These are phyloP conservation scores for Candida sanyaensis DNA, from an alignment of 1,139 yeast species.

Conservation along the genomic window DNA sequence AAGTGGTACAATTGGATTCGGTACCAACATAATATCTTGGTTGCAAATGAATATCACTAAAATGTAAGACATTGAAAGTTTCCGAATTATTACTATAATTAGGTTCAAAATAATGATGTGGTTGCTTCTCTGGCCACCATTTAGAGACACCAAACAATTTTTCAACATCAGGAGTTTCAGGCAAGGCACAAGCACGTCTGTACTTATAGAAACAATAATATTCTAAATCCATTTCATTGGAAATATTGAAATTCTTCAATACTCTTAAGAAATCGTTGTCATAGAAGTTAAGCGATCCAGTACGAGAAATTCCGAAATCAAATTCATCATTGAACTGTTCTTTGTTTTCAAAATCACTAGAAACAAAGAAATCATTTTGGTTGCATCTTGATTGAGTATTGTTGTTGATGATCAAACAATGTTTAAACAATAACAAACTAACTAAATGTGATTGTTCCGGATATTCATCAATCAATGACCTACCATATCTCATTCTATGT, in stretches of 20 bases:
- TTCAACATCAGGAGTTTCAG: slow-evolving; percentile 30
- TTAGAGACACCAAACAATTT: slow-evolving; percentile 24
- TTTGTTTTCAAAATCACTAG: slow-evolving; percentile 29
- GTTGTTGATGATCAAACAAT: slow-evolving; percentile 34
- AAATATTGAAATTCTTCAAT: slow-evolving; percentile 34
- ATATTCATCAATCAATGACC: slow-evolving; percentile 24
- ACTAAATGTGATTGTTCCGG: slow-evolving; percentile 41
- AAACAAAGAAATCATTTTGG: slow-evolving; percentile 38
- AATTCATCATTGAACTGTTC: slow-evolving; percentile 18
- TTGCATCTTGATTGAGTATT: slow-evolving; percentile 34
- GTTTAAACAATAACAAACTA: slow-evolving; percentile 36
- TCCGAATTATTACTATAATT: slow-evolving; percentile 21
- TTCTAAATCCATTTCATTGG: slow-evolving; percentile 37
- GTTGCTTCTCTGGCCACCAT: slow-evolving; percentile 36
- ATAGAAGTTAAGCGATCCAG: slow-evolving; percentile 30
- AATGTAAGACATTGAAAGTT: slow-evolving; percentile 59
- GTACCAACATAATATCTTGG: slow-evolving; percentile 56
- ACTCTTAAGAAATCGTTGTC: slow-evolving; percentile 44
- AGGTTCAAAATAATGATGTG: slow-evolving; percentile 26
- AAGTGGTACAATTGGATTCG: slow-evolving; percentile 59
- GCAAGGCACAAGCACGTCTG: slow-evolving; percentile 28
- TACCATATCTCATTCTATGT: slow-evolving; percentile 34
- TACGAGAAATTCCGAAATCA: slow-evolving; percentile 26
- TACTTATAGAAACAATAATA: slow-evolving; percentile 35
- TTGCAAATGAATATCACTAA: slow-evolving; percentile 66